These are phyloP conservation scores for Hippophae tibetana DNA, from an alignment of 306 rosid species.

Conservation along the genomic window DNA sequence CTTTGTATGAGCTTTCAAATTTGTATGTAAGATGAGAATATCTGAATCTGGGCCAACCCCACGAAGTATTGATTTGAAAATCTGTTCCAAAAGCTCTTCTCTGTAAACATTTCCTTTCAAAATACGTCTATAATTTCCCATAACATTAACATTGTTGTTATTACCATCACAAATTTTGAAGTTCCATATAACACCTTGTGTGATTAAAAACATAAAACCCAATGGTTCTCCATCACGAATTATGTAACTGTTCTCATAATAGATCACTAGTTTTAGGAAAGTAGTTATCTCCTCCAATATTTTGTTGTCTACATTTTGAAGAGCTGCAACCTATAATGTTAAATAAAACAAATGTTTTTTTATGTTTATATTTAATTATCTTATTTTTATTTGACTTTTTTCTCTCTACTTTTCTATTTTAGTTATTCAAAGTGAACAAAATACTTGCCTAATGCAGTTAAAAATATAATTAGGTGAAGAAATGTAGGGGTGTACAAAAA, in stretches of 20 bases:
- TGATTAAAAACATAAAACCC: conserved; percentile 17
- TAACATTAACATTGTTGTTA: not conserved
- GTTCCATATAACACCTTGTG: conserved; percentile 5
- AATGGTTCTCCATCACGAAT: conserved; percentile 20
- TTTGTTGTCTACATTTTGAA: not conserved
- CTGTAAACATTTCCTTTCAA: not conserved
- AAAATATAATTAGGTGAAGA: too few relatives aligned
- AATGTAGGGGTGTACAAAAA: too few relatives aligned
- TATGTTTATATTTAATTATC: too few relatives aligned
- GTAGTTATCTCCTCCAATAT: conserved; percentile 1
- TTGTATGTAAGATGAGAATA: conserved; percentile 2
- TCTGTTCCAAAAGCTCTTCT: conserved; percentile 14
- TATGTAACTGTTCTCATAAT: conserved; percentile 3
- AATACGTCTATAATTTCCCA: too few relatives aligned
- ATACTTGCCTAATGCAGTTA: too few relatives aligned
- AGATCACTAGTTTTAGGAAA: conserved; percentile 10
- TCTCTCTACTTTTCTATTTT: too few relatives aligned
- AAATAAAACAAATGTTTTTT: too few relatives aligned
- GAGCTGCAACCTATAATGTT: not conserved
- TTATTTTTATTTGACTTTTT: too few relatives aligned
- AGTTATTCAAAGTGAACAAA: too few relatives aligned
- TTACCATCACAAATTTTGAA: not conserved
- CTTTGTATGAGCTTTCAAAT: not conserved
- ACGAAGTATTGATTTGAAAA: too few relatives aligned
- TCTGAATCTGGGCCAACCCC: not conserved